Evolutionary conservation across 139 green algal genomes (phyloP).

Genomic region (Marvania coccoides): DNA sequence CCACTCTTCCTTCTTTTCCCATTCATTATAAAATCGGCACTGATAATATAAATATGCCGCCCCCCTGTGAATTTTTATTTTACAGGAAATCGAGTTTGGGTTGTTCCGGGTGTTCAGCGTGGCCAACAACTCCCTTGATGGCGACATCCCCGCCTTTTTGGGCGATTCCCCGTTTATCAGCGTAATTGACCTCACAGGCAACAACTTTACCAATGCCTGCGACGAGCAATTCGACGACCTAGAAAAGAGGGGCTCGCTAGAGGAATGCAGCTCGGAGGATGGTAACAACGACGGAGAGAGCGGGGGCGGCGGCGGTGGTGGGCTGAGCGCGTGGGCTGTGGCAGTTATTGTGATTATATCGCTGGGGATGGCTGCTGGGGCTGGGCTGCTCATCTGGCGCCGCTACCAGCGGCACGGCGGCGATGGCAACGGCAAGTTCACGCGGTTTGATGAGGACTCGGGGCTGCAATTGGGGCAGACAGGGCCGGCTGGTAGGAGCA

Average conservation of each 20-base stretch:
- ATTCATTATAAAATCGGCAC: neutral
- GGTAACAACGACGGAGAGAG: too few species aligned
- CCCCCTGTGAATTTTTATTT: too few species aligned
- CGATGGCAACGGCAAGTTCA: neutral
- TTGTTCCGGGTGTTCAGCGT: neutral
- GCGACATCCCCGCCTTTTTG: conserved; percentile 1
- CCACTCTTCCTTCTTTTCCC: too few species aligned
- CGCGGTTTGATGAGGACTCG: neutral
- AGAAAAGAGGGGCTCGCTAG: too few species aligned
- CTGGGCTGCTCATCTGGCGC: neutral
- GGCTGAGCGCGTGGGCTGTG: neutral
- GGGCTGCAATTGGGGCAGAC: neutral
- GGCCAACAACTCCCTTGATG: neutral
- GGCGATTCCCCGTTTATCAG: neutral
- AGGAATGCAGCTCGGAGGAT: too few species aligned
- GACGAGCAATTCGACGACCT: neutral
- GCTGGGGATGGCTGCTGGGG: neutral
- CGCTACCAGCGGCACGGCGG: neutral
- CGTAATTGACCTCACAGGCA: conserved; percentile 1
- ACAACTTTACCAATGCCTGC: neutral
- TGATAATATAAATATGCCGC: neutral
- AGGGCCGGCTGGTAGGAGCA: neutral
- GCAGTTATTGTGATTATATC: conserved; percentile 3
- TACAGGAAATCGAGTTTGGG: neutral
- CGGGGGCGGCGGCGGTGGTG: neutral